Conservation (phyloP, 2,329 filamentous ascomycete genomes). For the Neofusicoccum kwambonambiense region DNA sequence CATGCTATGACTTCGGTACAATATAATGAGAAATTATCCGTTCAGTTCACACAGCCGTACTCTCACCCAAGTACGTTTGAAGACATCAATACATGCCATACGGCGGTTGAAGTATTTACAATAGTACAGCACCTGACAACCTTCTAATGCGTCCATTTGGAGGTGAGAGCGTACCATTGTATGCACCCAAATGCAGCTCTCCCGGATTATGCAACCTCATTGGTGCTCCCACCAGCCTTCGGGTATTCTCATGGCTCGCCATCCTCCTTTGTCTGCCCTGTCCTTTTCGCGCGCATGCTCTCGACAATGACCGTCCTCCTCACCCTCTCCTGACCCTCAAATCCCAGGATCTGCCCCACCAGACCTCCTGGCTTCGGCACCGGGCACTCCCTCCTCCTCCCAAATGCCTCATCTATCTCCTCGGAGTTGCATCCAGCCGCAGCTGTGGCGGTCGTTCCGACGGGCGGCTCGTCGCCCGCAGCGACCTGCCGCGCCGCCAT, state of each 20-base stretch:
- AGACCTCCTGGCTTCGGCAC: slow-evolving; percentile 85
- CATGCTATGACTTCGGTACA: no score
- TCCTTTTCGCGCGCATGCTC: slow-evolving; percentile 18
- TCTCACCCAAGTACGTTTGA: no score
- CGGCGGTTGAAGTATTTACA: neutral
- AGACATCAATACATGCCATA: neutral
- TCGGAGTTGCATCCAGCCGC: slow-evolving; percentile 21
- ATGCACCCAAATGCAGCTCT: neutral
- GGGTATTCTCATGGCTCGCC: slow-evolving; percentile 4
- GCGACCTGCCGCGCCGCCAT: slow-evolving; percentile 21
- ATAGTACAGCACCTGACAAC: neutral
- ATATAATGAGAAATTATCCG: no score
- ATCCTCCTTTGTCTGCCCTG: slow-evolving; percentile 9
- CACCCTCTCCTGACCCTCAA: slow-evolving; percentile 45
- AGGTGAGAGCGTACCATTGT: neutral
- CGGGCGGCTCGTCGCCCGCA: slow-evolving; percentile 26
- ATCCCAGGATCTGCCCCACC: slow-evolving; percentile 72
- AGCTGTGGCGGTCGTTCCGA: neutral
- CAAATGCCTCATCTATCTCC: slow-evolving; percentile 15
- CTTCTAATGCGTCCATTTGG: neutral
- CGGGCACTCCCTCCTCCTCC: slow-evolving; percentile 67
- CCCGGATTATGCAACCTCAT: neutral
- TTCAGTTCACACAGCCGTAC: no score
- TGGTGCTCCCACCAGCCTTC: neutral
- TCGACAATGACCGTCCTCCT: slow-evolving; percentile 21